A percentile compares a stretch with the other conserved stretches of the same genome.
These are phyloP conservation scores for Sutorius eximius DNA, from an alignment of 1,284 basidiomycete species.

Conservation along the genomic window DNA sequence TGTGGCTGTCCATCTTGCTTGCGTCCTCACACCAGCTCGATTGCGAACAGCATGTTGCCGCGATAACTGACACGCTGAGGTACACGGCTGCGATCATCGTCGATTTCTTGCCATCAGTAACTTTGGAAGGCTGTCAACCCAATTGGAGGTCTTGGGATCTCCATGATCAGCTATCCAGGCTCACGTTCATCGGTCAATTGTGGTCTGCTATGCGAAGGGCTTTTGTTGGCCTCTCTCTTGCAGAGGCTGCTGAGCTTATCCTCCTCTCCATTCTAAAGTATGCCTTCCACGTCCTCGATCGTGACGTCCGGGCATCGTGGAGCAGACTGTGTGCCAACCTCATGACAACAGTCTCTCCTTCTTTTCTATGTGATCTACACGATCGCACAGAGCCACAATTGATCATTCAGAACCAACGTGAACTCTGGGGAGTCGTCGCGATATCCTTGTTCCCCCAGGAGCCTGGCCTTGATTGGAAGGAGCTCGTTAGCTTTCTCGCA, in stretches of 20 bases:
- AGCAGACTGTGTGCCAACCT: slow-evolving; percentile 46
- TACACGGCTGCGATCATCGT: slow-evolving; percentile 22
- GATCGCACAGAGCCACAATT: slow-evolving; percentile 11
- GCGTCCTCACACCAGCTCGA: slow-evolving; percentile 45
- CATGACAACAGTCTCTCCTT: slow-evolving; percentile 31
- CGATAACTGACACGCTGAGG: slow-evolving; percentile 34
- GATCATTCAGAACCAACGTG: slow-evolving; percentile 24
- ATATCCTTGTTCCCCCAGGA: slow-evolving; percentile 18
- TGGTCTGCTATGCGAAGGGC: slow-evolving; percentile 53
- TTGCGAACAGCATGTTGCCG: slow-evolving; percentile 36
- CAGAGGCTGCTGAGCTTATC: slow-evolving; percentile 43
- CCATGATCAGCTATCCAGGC: slow-evolving; percentile 36
- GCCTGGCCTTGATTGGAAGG: slow-evolving; percentile 34
- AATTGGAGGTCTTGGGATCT: slow-evolving; percentile 31
- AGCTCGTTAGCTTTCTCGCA: slow-evolving; percentile 43
- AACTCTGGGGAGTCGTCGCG: slow-evolving; percentile 37
- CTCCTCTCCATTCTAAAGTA: slow-evolving; percentile 43
- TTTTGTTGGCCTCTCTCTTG: slow-evolving; percentile 41
- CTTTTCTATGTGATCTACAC: slow-evolving; percentile 22
- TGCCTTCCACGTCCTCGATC: slow-evolving; percentile 40
- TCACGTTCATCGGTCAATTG: slow-evolving; percentile 42
- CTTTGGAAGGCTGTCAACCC: slow-evolving; percentile 4
- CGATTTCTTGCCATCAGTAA: slow-evolving; percentile 25
- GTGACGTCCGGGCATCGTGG: slow-evolving; percentile 43
- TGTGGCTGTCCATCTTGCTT: slow-evolving; percentile 57